phyloP scores from a whole-genome alignment of 805 yeast genomes.

The Saturnispora dispora region DNA sequence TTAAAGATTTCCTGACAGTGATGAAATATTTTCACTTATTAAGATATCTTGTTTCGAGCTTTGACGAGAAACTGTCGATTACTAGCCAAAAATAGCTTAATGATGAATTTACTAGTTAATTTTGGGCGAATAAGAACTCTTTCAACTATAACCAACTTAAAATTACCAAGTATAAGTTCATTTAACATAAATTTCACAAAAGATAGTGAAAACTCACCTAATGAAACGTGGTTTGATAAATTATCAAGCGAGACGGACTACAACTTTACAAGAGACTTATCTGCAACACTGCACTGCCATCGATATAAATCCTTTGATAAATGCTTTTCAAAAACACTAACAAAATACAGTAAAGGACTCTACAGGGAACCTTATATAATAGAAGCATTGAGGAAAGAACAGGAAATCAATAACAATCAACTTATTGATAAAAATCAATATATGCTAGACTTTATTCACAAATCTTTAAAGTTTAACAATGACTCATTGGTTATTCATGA shows the following conservation, averaged over 20 bases:
- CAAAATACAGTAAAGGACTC: not conserved
- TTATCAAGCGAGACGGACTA: not conserved
- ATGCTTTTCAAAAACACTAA: not conserved
- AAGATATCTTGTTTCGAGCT: not conserved
- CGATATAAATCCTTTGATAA: not conserved
- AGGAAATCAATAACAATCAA: not conserved
- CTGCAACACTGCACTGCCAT: not conserved
- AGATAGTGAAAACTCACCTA: not conserved
- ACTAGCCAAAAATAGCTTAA: not conserved
- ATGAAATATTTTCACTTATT: not conserved
- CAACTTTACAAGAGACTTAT: not conserved
- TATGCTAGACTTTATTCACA: not conserved
- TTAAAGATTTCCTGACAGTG: not conserved
- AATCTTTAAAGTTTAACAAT: not conserved
- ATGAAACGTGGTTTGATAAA: not conserved
- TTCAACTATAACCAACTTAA: not conserved
- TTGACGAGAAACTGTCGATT: not conserved
- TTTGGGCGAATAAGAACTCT: not conserved
- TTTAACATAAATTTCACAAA: not conserved
- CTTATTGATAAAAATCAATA: not conserved
- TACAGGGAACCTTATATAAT: not conserved
- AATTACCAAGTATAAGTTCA: not conserved
- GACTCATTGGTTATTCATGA: constrained; percentile 9
- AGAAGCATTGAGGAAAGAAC: not conserved
- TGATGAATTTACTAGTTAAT: not conserved